Evolutionary conservation across 192 early-diverging fungal species (phyloP).

Genomic region (Gaertneriomyces sp.): DNA sequence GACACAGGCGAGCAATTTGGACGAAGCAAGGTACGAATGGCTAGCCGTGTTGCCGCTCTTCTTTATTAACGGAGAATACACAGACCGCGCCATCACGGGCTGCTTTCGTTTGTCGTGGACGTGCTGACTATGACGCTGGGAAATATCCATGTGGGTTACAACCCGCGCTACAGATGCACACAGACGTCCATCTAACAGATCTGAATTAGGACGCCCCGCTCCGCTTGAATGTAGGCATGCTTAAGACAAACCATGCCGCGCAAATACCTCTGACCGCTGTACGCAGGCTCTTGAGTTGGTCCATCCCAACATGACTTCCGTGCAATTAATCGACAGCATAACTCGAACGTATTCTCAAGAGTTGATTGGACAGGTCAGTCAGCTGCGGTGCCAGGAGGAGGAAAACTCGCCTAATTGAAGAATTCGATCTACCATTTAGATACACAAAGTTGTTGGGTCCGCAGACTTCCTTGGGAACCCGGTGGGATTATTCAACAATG

Average conservation of each 20-base stretch:
- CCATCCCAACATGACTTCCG: conserved; percentile 78
- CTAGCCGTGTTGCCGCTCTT: background rate
- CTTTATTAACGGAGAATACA: conserved; percentile 26
- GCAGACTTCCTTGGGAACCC: conserved; percentile 98
- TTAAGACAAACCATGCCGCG: background rate
- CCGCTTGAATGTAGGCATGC: conserved; percentile 64
- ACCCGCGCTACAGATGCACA: background rate
- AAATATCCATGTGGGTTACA: conserved; percentile 79
- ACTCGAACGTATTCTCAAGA: conserved; percentile 86
- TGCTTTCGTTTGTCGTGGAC: conserved; percentile 48
- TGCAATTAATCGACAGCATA: conserved; percentile 74
- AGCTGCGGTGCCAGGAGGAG: background rate
- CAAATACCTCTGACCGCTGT: background rate
- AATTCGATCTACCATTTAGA: background rate
- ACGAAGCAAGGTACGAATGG: conserved; percentile 47
- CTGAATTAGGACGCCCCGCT: conserved; percentile 73
- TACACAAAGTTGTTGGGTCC: conserved; percentile 69
- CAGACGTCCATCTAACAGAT: background rate
- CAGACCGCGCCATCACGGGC: conserved; percentile 34
- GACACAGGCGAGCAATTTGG: conserved; percentile 64
- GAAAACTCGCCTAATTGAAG: background rate
- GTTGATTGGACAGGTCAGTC: conserved; percentile 70
- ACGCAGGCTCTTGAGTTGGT: conserved; percentile 65
- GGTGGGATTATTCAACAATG: conserved; percentile 92
- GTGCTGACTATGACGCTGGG: conserved; percentile 96